phyloP scores from a whole-genome alignment of 2,329 filamentous ascomycete species.

The Fusarium setosum region DNA sequence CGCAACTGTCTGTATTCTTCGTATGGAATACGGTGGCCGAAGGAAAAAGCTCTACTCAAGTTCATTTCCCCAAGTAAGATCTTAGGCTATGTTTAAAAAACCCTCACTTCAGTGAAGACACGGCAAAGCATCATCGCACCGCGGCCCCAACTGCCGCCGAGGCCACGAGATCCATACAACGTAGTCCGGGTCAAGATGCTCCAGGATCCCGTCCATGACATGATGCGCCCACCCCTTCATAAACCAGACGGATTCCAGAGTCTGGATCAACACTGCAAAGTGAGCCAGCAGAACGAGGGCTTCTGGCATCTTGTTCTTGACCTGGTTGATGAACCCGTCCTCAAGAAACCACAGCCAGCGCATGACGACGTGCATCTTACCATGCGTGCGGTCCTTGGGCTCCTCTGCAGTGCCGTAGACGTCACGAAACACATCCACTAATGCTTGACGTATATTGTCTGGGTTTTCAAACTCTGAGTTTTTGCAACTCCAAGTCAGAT shows the following conservation, averaged over 20 bases:
- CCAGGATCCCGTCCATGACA: constrained; percentile 1
- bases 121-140: too few relatives aligned
- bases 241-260: constrained; percentile 14
- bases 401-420: not conserved
- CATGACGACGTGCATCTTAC: constrained; percentile 15
- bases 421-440: not conserved
- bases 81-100: too few relatives aligned
- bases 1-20: too few relatives aligned
- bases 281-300: constrained; percentile 3
- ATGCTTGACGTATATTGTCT: not conserved
- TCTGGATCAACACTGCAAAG: constrained; percentile 12
- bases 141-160: not conserved
- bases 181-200: not conserved
- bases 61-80: too few relatives aligned
- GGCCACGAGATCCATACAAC: not conserved
- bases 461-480: not conserved
- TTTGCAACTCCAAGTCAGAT: not conserved
- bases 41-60: too few relatives aligned
- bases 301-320: constrained; percentile 1
- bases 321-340: constrained; percentile 3
- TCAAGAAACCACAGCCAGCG: constrained; percentile 14
- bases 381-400: not conserved
- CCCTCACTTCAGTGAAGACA: too few relatives aligned
- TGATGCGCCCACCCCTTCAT: constrained; percentile 12
- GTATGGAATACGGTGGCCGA: too few relatives aligned